Base-by-base conservation (phyloP, 75 land plant species). In the Gnetum montanum region DNA sequence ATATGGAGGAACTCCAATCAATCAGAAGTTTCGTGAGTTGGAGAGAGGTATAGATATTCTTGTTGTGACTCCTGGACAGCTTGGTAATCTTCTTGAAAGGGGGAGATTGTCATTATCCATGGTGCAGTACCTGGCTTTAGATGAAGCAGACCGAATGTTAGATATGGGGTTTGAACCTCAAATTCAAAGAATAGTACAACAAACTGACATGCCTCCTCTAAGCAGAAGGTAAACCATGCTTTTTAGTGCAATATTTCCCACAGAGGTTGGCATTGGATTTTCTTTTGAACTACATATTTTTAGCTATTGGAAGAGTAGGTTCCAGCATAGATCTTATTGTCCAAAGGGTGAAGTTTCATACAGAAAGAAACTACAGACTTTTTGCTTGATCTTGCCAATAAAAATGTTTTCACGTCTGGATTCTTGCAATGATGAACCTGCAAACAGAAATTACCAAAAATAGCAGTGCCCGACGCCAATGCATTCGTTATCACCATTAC, bases 151-250 rank as follows among this genome's bases (percentile, higher is more conserved):
- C 56, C 56, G 86, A 23, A 82, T 82, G 86, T 46, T 82, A 59
- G 86, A 82, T 36, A 82, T 82, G 85, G 85, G 85, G 1, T 82
- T 82, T 48, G 85, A 82, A 57, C 85, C 70, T 31, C 85, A 82
- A 35, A 77, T 82, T 22, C 67, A 81, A 20, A 77, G 52, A 36
- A 77, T 82, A 46, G 85, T 82, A 4, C 55, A 77, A 59, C 64
- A 54, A 16, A 73, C 67, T 68, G 82, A 70, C 34, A 78, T 82
- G 85, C 85, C 84, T 8, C 53, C 66, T 8, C 46, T 60, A 16
- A 77, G 81, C 3, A 38, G 35, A 57, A 70, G 85, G 53, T 82
- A 82, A 47, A 82, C 85, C 8, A 56, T 82, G 78, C 68, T 82
- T 13, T 78, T 78, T 49, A 82, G 82, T 70, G 85, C 85, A n/a